A percentile compares a stretch with the other conserved stretches of the same genome.
phyloP scores from a whole-genome alignment of 768 basidiomycete genomes.

The Leccinum barrowsii region DNA sequence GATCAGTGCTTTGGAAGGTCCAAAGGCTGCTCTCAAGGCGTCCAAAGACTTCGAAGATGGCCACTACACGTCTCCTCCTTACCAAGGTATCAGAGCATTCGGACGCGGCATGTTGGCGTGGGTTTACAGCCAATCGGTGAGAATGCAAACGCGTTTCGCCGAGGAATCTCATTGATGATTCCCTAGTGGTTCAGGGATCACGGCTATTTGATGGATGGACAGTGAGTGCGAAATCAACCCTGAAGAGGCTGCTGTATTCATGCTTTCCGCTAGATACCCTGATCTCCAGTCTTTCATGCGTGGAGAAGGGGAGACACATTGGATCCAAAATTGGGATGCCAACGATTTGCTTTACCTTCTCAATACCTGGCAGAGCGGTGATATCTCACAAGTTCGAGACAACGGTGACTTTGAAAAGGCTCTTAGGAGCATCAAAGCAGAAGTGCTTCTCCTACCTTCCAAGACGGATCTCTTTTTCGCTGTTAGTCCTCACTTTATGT shows the following conservation, averaged over 20 bases:
- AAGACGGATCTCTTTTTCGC: conserved; percentile 59
- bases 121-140: conserved; percentile 51
- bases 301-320: conserved; percentile 46
- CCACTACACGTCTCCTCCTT: conserved; percentile 44
- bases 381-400: conserved; percentile 44
- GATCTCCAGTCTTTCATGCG: conserved; percentile 47
- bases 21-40: conserved; percentile 46
- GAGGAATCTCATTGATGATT: conserved; percentile 41
- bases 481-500: conserved; percentile 23
- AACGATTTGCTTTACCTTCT: conserved; percentile 51
- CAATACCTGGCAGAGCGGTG: conserved; percentile 48
- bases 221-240: conserved; percentile 21
- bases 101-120: conserved; percentile 51
- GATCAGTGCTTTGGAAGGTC: conserved; percentile 52
- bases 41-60: conserved; percentile 53
- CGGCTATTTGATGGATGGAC: conserved; percentile 38
- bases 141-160: conserved; percentile 75
- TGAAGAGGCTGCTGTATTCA: not conserved
- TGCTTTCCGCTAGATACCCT: conserved; percentile 34
- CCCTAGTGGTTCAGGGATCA: conserved; percentile 52
- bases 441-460: conserved; percentile 52
- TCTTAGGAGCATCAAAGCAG: conserved; percentile 44
- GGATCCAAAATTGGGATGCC: conserved; percentile 47
- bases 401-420: conserved; percentile 40
- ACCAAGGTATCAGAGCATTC: conserved; percentile 52